phyloP scores from a whole-genome alignment of 176 grass and related monocot genomes.

The Phragmites australis region DNA sequence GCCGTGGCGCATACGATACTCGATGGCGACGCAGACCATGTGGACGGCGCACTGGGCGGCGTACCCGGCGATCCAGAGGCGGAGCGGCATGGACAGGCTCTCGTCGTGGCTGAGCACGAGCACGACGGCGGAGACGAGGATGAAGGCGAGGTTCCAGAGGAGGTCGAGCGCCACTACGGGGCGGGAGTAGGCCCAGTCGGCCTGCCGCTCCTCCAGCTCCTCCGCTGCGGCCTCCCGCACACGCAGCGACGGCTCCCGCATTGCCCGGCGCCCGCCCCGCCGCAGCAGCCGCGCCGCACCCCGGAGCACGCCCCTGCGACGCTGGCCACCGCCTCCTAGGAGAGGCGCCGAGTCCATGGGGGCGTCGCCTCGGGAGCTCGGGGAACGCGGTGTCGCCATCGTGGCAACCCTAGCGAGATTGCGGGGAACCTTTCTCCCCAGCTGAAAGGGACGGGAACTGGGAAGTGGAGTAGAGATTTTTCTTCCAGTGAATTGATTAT shows the following conservation, averaged over 20 bases:
- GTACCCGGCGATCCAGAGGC: slow-evolving; percentile 65
- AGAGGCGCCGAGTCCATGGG: slow-evolving; percentile 51
- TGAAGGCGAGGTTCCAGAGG: slow-evolving; percentile 67
- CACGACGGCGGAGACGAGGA: slow-evolving; percentile 43
- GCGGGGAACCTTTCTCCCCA: slow-evolving; percentile 7
- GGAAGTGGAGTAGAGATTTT: background rate
- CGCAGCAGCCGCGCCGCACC: slow-evolving; percentile 53
- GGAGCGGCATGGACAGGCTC: slow-evolving; percentile 52
- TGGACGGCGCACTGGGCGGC: slow-evolving; percentile 71
- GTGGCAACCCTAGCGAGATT: slow-evolving; percentile 38
- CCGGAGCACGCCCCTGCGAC: slow-evolving; percentile 35
- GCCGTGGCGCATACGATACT: slow-evolving; percentile 54
- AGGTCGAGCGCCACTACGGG: slow-evolving; percentile 70
- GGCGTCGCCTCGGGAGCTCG: slow-evolving; percentile 1
- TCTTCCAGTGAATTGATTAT: background rate
- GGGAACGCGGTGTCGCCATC: slow-evolving; percentile 40
- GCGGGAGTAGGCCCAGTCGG: slow-evolving; percentile 65
- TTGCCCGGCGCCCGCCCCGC: slow-evolving; percentile 43
- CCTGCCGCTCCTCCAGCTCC: slow-evolving; percentile 61
- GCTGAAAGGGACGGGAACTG: background rate
- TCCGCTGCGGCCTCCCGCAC: slow-evolving; percentile 56
- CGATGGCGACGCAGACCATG: slow-evolving; percentile 56
- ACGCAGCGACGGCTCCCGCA: slow-evolving; percentile 55
- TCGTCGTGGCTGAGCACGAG: slow-evolving; percentile 49
- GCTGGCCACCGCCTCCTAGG: slow-evolving; percentile 20